These are phyloP conservation scores for Neopestalotiopsis clavispora DNA, from an alignment of 2,329 filamentous ascomycete species.

Conservation along the genomic window DNA sequence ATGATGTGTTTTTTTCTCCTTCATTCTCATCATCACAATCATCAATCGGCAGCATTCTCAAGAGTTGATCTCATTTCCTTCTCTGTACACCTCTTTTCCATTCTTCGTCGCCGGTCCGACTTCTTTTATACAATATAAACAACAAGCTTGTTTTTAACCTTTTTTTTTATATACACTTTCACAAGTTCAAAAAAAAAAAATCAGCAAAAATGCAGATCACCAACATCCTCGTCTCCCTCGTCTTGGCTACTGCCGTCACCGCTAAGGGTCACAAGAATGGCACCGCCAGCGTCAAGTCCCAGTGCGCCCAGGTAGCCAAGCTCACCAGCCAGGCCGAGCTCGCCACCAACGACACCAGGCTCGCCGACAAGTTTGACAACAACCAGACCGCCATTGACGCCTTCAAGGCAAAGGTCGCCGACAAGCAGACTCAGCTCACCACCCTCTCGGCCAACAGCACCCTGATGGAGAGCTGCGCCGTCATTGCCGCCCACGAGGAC, in stretches of 20 bases:
- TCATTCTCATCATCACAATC: slow-evolving; percentile 12
- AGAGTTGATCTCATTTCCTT: slow-evolving; percentile 17
- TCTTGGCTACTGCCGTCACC: slow-evolving; percentile 22
- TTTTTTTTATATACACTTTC: neutral
- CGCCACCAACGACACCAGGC: slow-evolving; percentile 41
- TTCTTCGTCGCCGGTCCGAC: slow-evolving; percentile 23
- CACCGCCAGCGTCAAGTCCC: slow-evolving; percentile 34
- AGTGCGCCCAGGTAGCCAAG: slow-evolving; percentile 38
- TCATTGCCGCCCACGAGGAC: slow-evolving; percentile 35
- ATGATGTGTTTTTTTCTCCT: neutral
- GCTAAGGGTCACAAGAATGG: slow-evolving; percentile 35
- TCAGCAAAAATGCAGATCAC: slow-evolving; percentile 24
- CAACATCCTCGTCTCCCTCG: slow-evolving; percentile 21
- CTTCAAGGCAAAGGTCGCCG: slow-evolving; percentile 42
- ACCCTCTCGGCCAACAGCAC: slow-evolving; percentile 41
- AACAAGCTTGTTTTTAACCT: slow-evolving; percentile 14
- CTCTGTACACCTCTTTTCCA: slow-evolving; percentile 14
- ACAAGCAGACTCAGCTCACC: slow-evolving; percentile 33
- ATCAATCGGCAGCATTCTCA: slow-evolving; percentile 6
- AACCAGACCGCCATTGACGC: slow-evolving; percentile 41
- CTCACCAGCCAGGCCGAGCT: slow-evolving; percentile 37
- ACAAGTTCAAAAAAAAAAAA: neutral
- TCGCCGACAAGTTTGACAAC: slow-evolving; percentile 37
- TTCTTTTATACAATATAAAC: slow-evolving; percentile 7
- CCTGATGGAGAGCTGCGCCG: slow-evolving; percentile 37